These are phyloP conservation scores for Neckera pumila DNA, from an alignment of 225 moss, liverwort and hornwort species.

Conservation along the genomic window DNA sequence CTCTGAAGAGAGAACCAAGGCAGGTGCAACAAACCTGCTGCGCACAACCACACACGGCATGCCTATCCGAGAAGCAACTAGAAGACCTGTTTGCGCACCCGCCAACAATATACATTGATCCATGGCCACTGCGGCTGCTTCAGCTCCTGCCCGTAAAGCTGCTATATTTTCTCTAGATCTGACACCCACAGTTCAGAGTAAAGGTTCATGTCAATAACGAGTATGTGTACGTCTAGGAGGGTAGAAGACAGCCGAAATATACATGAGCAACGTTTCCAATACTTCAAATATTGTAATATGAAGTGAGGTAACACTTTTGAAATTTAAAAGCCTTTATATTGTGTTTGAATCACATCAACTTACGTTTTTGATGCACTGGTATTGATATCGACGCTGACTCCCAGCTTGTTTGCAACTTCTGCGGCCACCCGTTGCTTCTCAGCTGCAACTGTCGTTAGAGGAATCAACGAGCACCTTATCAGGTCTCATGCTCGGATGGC, in stretches of 20 bases:
- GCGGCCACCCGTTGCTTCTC: conserved; percentile 86
- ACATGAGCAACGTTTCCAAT: neutral
- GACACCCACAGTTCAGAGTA: neutral
- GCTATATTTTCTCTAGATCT: conserved; percentile 71
- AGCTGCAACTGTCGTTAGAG: conserved; percentile 52
- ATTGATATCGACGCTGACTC: conserved; percentile 70
- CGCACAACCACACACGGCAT: conserved; percentile 95
- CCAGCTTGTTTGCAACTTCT: conserved; percentile 78
- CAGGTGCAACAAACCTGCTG: conserved; percentile 57
- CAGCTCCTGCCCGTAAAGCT: conserved; percentile 83
- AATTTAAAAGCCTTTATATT: neutral
- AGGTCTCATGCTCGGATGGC: neutral
- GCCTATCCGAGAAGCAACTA: conserved; percentile 73
- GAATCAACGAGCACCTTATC: neutral
- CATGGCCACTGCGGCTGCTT: conserved; percentile 44
- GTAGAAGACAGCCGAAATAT: neutral
- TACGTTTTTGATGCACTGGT: conserved; percentile 50
- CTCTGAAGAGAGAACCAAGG: neutral
- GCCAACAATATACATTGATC: conserved; percentile 71
- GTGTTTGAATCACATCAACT: neutral
- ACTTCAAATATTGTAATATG: neutral
- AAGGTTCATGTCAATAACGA: neutral
- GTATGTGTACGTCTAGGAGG: neutral
- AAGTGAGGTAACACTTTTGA: neutral
- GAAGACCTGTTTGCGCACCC: conserved; percentile 53